Evolutionary conservation across 2,329 filamentous ascomycete genomes (phyloP), one percentile per base, ranked within the genome.

Genomic region (Epichloe aotearoae): DNA sequence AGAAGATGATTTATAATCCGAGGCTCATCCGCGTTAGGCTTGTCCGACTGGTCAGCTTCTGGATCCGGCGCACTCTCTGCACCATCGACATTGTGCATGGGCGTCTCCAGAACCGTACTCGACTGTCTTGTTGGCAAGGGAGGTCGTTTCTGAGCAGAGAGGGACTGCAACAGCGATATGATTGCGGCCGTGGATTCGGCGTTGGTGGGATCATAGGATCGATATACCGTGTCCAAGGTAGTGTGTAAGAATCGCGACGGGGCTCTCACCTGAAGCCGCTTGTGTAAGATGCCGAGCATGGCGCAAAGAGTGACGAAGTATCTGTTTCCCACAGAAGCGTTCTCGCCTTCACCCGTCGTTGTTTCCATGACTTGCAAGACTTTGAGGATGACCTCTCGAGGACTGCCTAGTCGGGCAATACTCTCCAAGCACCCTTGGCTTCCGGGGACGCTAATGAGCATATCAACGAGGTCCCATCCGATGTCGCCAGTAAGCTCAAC

Each of bases 391-490:
- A 89, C 84, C 65, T 93, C 87, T 47, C 86, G 74, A 1, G 87
- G 87, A 62, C 91, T 93, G 47, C 86, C 87, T 39, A 88, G 73
- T 23, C 82, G 77, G 34, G 86, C 86, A 49, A 91, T 82, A 33
- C 83, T 85, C 62, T 84, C 78, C 15, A 91, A 72, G 61, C 86
- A 89, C 45, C 74, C 66, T 57, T 85, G 81, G n/a, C 82, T 83
- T 12, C 76, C 80, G 1, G 84, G 74, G 5, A 88, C 68, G 37
- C 79, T 74, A 23, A 89, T 73, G 4, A 93, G 75, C 60, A 88
- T 79, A 61, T 86, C 83, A 20, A 93, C 83, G 48, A 91, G 70
- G 63, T 93, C 87, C 87, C 87, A 93, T 47, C 87, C 87, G 59
- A 91, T 89, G 51, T 88, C 84, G 53, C 77, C 78, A 3, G 85